Percentiles rank a stretch among this genome's conserved stretches.
Evolutionary conservation across 73 alveolate species (phyloP).

Genomic region (Paramecium pentaurelia): DNA sequence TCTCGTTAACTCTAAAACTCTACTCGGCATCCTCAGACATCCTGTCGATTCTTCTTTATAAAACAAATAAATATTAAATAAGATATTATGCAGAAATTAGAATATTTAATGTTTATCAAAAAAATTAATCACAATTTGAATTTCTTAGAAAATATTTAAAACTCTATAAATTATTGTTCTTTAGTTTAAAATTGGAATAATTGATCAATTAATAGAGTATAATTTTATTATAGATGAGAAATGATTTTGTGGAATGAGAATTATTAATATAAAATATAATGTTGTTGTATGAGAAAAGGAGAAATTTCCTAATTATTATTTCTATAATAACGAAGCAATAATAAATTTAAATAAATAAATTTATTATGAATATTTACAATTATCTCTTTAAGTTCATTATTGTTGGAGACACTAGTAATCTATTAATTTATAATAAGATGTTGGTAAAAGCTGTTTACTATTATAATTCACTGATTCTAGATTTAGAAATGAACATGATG

Average conservation of each 20-base stretch:
- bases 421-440: constrained; percentile 50
- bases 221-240: not conserved
- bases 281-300: not conserved
- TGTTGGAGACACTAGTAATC: constrained; percentile 48
- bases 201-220: not conserved
- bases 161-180: not conserved
- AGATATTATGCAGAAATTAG: not conserved
- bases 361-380: constrained; percentile 44
- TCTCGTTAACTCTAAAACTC: constrained; percentile 19
- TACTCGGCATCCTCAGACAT: not conserved
- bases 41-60: not conserved
- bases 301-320: not conserved
- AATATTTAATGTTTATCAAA: not conserved
- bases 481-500: constrained; percentile 66
- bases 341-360: not conserved
- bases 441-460: constrained; percentile 71
- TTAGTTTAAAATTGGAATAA: not conserved
- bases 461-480: constrained; percentile 69
- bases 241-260: not conserved
- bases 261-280: not conserved
- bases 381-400: constrained; percentile 55
- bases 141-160: not conserved
- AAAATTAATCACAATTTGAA: not conserved
- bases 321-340: not conserved
- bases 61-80: not conserved